Percentiles rank a stretch among this genome's conserved stretches.
These are phyloP conservation scores for Cenchrus purpureus DNA, from an alignment of 176 grass and related monocot genomes.

Conservation along the genomic window DNA sequence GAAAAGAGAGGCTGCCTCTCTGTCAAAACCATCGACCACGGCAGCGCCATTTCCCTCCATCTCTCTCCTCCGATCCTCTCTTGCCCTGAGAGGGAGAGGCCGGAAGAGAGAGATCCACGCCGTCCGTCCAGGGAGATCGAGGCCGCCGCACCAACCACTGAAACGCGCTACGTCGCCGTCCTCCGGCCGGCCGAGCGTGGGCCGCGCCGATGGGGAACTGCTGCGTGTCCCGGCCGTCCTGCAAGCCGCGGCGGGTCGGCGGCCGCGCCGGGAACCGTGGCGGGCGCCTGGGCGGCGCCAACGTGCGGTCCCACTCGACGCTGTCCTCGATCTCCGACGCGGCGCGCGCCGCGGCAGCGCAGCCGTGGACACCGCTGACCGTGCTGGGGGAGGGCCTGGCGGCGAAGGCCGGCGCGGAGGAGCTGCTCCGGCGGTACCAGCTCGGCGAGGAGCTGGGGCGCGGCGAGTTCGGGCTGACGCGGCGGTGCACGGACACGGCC, in stretches of 20 bases:
- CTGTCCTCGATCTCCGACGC: slow-evolving; percentile 38
- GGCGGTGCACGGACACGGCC: slow-evolving; percentile 41
- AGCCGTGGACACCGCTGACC: neutral
- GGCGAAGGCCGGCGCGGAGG: neutral
- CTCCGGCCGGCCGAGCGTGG: neutral
- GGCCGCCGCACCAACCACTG: neutral
- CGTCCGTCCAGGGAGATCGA: neutral
- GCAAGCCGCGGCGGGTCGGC: slow-evolving; percentile 18
- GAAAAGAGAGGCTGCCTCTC: slow-evolving; percentile 9
- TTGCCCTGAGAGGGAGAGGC: slow-evolving; percentile 25
- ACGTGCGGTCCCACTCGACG: slow-evolving; percentile 41
- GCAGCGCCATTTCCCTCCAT: slow-evolving; percentile 37
- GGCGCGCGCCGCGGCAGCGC: neutral
- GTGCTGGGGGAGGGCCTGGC: slow-evolving; percentile 38
- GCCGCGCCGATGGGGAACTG: slow-evolving; percentile 59
- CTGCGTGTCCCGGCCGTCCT: slow-evolving; percentile 48
- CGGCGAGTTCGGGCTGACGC: slow-evolving; percentile 66
- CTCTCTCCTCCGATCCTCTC: slow-evolving; percentile 63
- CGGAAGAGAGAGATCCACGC: slow-evolving; percentile 48
- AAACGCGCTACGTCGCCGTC: neutral
- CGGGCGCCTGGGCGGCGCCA: slow-evolving; percentile 38
- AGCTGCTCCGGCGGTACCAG: slow-evolving; percentile 50
- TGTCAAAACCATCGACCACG: slow-evolving; percentile 42
- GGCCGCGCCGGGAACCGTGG: slow-evolving; percentile 8
- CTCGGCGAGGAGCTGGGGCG: slow-evolving; percentile 61